Conservation (phyloP, 2,329 filamentous ascomycete genomes). For the Fusarium illudens region DNA sequence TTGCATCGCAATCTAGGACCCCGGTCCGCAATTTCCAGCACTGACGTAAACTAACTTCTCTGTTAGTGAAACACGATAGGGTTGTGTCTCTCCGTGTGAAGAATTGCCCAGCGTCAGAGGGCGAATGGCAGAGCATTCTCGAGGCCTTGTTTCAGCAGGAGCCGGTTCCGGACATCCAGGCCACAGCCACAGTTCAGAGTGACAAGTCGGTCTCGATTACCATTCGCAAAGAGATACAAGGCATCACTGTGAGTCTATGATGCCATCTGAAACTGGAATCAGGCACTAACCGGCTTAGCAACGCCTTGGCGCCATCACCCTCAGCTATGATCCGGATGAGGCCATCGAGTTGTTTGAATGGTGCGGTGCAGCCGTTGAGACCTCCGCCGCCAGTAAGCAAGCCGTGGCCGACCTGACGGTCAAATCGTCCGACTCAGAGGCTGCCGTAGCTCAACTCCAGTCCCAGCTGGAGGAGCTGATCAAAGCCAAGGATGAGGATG, state of each 20-base stretch:
- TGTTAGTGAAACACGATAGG: slow-evolving; percentile 64
- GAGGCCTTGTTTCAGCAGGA: slow-evolving; percentile 63
- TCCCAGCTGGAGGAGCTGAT: slow-evolving; percentile 72
- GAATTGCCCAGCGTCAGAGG: slow-evolving; percentile 62
- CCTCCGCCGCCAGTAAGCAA: slow-evolving; percentile 55
- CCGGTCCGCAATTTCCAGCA: slow-evolving; percentile 30
- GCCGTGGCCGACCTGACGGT: slow-evolving; percentile 54
- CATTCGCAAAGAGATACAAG: slow-evolving; percentile 70
- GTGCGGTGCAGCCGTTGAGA: slow-evolving; percentile 67
- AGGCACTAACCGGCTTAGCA: slow-evolving; percentile 57
- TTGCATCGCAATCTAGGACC: slow-evolving; percentile 22
- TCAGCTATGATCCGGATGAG: slow-evolving; percentile 64
- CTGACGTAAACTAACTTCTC: slow-evolving; percentile 31
- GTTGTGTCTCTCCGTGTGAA: slow-evolving; percentile 61
- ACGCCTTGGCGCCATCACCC: slow-evolving; percentile 71
- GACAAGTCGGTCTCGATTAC: slow-evolving; percentile 65
- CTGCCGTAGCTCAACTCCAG: slow-evolving; percentile 65
- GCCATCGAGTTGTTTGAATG: slow-evolving; percentile 74
- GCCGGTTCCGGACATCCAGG: slow-evolving; percentile 63
- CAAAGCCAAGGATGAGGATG: slow-evolving; percentile 71
- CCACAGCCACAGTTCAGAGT: slow-evolving; percentile 65
- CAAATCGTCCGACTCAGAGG: slow-evolving; percentile 59
- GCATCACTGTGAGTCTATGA: slow-evolving; percentile 67
- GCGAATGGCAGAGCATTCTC: slow-evolving; percentile 74
- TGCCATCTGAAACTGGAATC: slow-evolving; percentile 18